Percentiles rank a stretch among this genome's conserved stretches.
Evolutionary conservation across 345 rosid genomes (phyloP).

Genomic region (Reutealis trisperma): DNA sequence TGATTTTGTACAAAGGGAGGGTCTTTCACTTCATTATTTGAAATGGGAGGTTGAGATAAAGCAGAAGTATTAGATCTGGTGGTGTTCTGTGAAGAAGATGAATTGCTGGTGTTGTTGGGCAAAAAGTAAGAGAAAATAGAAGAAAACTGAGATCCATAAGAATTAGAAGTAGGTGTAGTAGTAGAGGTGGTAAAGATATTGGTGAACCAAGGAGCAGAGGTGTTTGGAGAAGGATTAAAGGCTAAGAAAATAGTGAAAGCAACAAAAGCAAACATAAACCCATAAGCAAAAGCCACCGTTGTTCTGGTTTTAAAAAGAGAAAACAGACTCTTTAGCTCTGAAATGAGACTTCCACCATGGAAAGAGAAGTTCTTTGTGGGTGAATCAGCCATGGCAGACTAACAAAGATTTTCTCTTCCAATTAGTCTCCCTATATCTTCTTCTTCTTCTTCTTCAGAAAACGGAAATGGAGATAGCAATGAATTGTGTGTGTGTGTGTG

Average conservation of each 20-base stretch:
- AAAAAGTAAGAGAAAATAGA: slow-evolving; percentile 50
- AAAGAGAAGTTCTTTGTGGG: slow-evolving; percentile 45
- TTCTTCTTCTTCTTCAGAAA: too few relatives aligned
- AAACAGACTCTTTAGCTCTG: slow-evolving; percentile 51
- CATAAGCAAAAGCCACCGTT: slow-evolving; percentile 59
- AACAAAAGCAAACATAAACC: slow-evolving; percentile 62
- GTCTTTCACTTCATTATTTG: background rate
- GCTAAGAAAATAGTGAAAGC: slow-evolving; percentile 67
- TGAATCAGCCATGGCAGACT: slow-evolving; percentile 53
- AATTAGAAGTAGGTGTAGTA: slow-evolving; percentile 20
- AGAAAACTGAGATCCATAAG: slow-evolving; percentile 59
- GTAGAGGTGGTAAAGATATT: slow-evolving; percentile 39
- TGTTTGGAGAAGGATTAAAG: slow-evolving; percentile 59
- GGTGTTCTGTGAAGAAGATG: slow-evolving; percentile 8
- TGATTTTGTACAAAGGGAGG: slow-evolving; percentile 23
- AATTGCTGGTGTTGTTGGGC: slow-evolving; percentile 39
- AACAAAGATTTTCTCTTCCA: too few relatives aligned
- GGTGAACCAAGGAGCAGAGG: slow-evolving; percentile 55
- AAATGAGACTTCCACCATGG: slow-evolving; percentile 36
- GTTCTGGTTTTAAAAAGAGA: slow-evolving; percentile 51
- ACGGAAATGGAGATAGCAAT: too few relatives aligned
- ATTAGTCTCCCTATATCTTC: background rate
- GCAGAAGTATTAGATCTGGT: slow-evolving; percentile 31
- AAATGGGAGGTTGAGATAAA: slow-evolving; percentile 10
- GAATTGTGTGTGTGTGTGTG: background rate